A percentile compares a stretch with the other conserved stretches of the same genome.
Evolutionary conservation across 2,329 filamentous ascomycete genomes (phyloP).

Genomic region (Fusarium tricinctum): DNA sequence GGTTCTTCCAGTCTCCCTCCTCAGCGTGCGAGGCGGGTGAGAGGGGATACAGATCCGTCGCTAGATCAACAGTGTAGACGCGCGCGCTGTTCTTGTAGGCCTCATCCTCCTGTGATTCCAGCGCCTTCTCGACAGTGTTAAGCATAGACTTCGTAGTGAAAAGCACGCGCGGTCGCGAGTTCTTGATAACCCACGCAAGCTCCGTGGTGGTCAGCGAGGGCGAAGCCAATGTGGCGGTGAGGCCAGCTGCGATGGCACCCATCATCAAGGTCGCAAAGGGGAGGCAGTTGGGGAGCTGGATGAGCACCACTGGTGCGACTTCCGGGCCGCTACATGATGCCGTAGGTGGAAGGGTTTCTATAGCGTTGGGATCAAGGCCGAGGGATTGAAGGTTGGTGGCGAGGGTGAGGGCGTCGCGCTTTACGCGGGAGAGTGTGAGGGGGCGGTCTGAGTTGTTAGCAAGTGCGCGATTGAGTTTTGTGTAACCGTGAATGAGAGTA

Average conservation of each 20-base stretch:
- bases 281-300: constrained; percentile 60
- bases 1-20: constrained; percentile 69
- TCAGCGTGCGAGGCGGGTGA: constrained; percentile 37
- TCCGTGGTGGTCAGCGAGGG: constrained; percentile 58
- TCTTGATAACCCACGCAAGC: constrained; percentile 59
- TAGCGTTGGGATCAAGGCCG: constrained; percentile 54
- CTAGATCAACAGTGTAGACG: constrained; percentile 67
- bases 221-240: constrained; percentile 58
- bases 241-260: constrained; percentile 57
- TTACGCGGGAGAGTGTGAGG: constrained; percentile 54
- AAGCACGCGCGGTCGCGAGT: constrained; percentile 56
- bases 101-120: constrained; percentile 53
- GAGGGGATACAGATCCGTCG: constrained; percentile 53
- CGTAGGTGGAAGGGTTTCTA: constrained; percentile 56
- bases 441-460: constrained; percentile 51
- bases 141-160: constrained; percentile 54
- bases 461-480: not conserved
- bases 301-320: constrained; percentile 58
- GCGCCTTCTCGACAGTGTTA: constrained; percentile 53
- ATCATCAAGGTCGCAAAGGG: constrained; percentile 56
- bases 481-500: not conserved
- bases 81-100: constrained; percentile 63
- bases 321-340: constrained; percentile 56
- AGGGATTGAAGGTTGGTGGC: constrained; percentile 55
- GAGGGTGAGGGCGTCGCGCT: constrained; percentile 54